Base-by-base conservation (phyloP, 768 basidiomycete genomes). In the Candolleomyces aberdarensis region DNA sequence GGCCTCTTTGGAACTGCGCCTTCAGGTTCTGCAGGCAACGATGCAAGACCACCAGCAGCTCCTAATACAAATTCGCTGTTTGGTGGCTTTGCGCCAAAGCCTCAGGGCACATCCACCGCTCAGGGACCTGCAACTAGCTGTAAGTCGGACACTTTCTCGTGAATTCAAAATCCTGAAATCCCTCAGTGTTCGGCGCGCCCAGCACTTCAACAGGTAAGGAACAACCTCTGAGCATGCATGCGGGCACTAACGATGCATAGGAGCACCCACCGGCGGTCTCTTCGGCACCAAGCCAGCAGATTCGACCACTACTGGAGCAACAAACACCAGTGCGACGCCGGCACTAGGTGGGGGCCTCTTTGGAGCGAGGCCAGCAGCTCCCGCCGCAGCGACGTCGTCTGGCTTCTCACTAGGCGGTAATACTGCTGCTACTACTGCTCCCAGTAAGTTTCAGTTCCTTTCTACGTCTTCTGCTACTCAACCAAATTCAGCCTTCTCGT, bases 241-340 rank as follows among this genome's bases (percentile, higher is more conserved):
- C 5, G 68, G 65, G 47, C 9, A 43, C 15, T 60, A 29, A 50
- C 15, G 36, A 7, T 13, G 22, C 5, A 53, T 50, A 31, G 56
- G 61, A 55, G 40, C 57, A 17, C 56, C 66, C 41, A 15, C 66
- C 13, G 69, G 71, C 31, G 67, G 71, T 9, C 62, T 73, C 5
- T 78, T 76, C 53, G 60, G 55, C 10, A 9, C 59, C 8, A 82
- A 79, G 63, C 66, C 63, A 63, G 79, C 66, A 39, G 82, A 82
- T 53, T 82, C 80, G 66, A 82, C 78, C 61, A 80, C 78, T 64
- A 80, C 78, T 64, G 64, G 48, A 20, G 36, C 69, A 22, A 29
- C 71, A 32, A 36, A 22, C 3, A 5, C 49, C 49, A 50, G 49
- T 13, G 49, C 50, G 50, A 22, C 50, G 17, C 29, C 50, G 3